These are phyloP conservation scores for Alternaria triticimaculans DNA, from an alignment of 2,329 filamentous ascomycete genomes.

Conservation along the genomic window DNA sequence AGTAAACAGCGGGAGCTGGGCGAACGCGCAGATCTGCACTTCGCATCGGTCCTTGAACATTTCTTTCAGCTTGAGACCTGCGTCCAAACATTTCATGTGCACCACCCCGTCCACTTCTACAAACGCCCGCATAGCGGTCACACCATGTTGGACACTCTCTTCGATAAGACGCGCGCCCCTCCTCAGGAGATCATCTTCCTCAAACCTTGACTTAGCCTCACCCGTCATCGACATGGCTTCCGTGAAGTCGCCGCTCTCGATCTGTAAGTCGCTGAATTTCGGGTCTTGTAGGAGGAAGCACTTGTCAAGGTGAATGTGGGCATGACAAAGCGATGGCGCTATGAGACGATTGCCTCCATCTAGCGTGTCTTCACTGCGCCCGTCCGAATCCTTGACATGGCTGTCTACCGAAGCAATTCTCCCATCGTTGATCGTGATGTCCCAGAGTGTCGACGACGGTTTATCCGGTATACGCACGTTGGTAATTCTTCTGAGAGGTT, in stretches of 20 bases:
- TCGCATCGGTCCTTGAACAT: slow-evolving; percentile 61
- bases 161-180: slow-evolving; percentile 70
- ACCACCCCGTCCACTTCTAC: slow-evolving; percentile 73
- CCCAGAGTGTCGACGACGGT: slow-evolving; percentile 43
- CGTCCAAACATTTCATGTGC: slow-evolving; percentile 62
- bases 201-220: slow-evolving; percentile 69
- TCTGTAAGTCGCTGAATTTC: slow-evolving; percentile 66
- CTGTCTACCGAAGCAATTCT: slow-evolving; percentile 42
- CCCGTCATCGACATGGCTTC: slow-evolving; percentile 68
- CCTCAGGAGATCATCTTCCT: slow-evolving; percentile 65
- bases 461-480: slow-evolving; percentile 46
- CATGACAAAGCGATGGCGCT: slow-evolving; percentile 69
- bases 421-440: slow-evolving; percentile 45
- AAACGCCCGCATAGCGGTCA: slow-evolving; percentile 73
- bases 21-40: slow-evolving; percentile 74
- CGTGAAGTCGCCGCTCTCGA: slow-evolving; percentile 66
- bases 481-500: slow-evolving; percentile 35
- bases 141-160: slow-evolving; percentile 68
- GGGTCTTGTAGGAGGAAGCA: slow-evolving; percentile 66
- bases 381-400: slow-evolving; percentile 24
- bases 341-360: slow-evolving; percentile 53
- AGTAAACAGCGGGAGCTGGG: slow-evolving; percentile 72
- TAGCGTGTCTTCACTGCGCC: slow-evolving; percentile 44
- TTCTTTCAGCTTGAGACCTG: slow-evolving; percentile 63
- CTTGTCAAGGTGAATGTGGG: slow-evolving; percentile 76